Evolutionary conservation across 129 eudicot genomes (phyloP), one percentile per base, ranked within the genome.

Genomic region (Ambrosia artemisiifolia): DNA sequence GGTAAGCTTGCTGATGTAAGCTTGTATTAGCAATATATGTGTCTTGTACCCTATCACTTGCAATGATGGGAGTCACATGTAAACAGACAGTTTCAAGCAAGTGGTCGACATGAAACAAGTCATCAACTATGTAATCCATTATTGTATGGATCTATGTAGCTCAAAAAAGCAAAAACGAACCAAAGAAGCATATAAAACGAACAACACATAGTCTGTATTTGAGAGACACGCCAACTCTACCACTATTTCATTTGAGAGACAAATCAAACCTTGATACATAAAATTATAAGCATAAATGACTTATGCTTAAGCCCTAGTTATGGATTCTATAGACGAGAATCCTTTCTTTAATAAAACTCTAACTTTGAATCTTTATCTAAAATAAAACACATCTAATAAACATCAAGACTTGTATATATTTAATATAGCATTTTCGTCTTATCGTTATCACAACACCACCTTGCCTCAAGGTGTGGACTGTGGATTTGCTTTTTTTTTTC

Each of bases 1-100:
- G 53, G 28, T 24, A 24, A 24, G 28, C 28, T 28, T 32, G 69
- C 69, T 72, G 64, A 44, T 72, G 48, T 40, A 68, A 43, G 82
- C 46, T 20, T 61, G 18, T n/a, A 19, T 54, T 10, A 11, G 5
- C 33, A 13, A 57, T 19, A 46, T 28, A 44, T 59, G 5, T 12
- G 33, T 30, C 33, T 55, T n/a, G 47, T 14, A 34, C n/a, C 47
- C 30, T 14, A 6, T 34, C 67, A 14, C 24, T 34, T n/a, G 67
- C 12, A 60, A 30, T 60, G 18, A 12, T 60, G 19, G 10, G 28
- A 12, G 43, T 12, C 42, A 33, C 43, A 60, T 30, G 65, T 30
- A 59, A 30, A 59, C 38, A 30, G 65, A 59, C 28, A 28, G 13
- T 59, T 59, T 59, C 38, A 30, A 59, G 64, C 8, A 59, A 11